These are phyloP conservation scores for Cymbopogon flexuosus DNA, from an alignment of 202 grass and related monocot species.

Conservation along the genomic window DNA sequence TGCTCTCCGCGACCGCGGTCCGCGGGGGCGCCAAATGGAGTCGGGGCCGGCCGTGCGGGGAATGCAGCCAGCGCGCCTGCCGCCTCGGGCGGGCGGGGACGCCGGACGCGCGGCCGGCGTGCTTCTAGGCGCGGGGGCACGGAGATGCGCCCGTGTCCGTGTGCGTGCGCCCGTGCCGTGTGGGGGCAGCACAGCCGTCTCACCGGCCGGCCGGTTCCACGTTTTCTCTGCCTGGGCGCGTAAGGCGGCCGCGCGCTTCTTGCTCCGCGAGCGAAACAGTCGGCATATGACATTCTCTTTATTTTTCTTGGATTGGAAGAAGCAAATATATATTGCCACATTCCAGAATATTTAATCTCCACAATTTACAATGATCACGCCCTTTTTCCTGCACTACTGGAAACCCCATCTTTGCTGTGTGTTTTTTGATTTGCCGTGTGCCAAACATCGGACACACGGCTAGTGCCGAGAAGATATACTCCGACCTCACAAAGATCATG, in stretches of 20 bases:
- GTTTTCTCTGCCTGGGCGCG: not conserved
- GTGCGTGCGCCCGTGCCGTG: not conserved
- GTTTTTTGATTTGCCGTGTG: too few species aligned
- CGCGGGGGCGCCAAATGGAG: slow-evolving; percentile 13
- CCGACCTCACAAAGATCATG: not conserved
- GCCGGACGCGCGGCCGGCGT: too few species aligned
- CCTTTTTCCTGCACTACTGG: slow-evolving; percentile 7
- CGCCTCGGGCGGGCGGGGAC: not conserved
- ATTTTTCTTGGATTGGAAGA: not conserved
- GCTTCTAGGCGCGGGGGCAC: too few species aligned
- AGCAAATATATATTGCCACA: not conserved
- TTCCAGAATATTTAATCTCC: not conserved
- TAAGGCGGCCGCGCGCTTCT: not conserved
- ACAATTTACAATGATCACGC: not conserved
- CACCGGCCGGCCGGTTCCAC: not conserved
- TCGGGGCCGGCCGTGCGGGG: slow-evolving; percentile 5
- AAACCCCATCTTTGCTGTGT: too few species aligned
- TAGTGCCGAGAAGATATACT: not conserved
- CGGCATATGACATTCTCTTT: not conserved
- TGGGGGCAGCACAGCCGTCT: not conserved
- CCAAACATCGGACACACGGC: too few species aligned
- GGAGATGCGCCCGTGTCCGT: too few species aligned
- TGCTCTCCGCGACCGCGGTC: not conserved
- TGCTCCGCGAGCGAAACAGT: not conserved
- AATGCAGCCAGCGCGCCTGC: not conserved